A percentile compares a stretch with the other conserved stretches of the same genome.
Evolutionary conservation across 2,329 filamentous ascomycete genomes (phyloP).

Genomic region (Endoconidiophora laricicola): DNA sequence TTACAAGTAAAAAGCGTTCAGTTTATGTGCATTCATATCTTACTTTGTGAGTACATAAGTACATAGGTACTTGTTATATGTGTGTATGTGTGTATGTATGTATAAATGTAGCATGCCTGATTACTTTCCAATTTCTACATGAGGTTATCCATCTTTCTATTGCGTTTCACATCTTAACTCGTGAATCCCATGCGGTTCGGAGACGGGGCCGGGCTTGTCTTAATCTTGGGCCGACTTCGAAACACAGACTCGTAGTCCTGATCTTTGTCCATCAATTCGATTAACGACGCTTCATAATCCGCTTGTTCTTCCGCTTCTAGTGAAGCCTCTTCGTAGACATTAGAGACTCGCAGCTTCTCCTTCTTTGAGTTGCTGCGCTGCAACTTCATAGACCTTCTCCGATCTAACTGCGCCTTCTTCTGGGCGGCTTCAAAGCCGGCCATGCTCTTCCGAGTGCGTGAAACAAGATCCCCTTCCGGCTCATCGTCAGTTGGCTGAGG

Average conservation of each 20-base stretch:
- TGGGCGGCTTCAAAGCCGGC: conserved; percentile 42
- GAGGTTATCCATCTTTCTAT: neutral
- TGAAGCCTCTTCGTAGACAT: conserved; percentile 29
- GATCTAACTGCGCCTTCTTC: conserved; percentile 43
- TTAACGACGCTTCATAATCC: conserved; percentile 30
- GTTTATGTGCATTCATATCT: neutral
- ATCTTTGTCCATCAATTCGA: conserved; percentile 48
- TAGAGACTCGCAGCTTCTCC: conserved; percentile 22
- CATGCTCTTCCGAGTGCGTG: conserved; percentile 45
- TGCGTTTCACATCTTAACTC: neutral
- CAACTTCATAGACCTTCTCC: conserved; percentile 27
- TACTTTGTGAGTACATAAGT: neutral
- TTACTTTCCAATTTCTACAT: neutral
- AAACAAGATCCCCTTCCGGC: conserved; percentile 33
- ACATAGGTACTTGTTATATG: neutral
- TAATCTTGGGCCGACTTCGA: conserved; percentile 65
- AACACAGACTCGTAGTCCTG: conserved; percentile 75
- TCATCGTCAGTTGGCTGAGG: conserved; percentile 11
- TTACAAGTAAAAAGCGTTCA: too few relatives aligned
- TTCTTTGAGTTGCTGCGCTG: conserved; percentile 14
- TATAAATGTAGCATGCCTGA: neutral
- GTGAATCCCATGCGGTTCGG: conserved; percentile 19
- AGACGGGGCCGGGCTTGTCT: conserved; percentile 50
- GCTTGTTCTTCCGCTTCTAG: conserved; percentile 12
- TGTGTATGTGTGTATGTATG: neutral